These are phyloP conservation scores for Bauhinia variegata DNA, from an alignment of 306 rosid species.

Conservation along the genomic window DNA sequence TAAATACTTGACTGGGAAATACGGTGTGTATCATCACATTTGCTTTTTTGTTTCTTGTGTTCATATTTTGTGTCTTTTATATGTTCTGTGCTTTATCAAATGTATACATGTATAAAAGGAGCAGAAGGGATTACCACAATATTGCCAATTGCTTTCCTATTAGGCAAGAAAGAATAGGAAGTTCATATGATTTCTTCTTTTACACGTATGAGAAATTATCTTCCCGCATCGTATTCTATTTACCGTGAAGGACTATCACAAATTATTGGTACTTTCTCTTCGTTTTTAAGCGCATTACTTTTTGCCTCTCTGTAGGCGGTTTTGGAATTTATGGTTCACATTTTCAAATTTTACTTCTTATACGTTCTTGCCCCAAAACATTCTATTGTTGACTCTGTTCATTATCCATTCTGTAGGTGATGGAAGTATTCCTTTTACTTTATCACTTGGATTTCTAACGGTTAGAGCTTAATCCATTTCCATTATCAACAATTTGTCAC, in stretches of 20 bases:
- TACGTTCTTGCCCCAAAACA: not conserved
- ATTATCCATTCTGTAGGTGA: slow-evolving; percentile 59
- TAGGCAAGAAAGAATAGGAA: slow-evolving; percentile 9
- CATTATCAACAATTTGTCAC: slow-evolving; percentile 4
- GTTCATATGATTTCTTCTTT: not conserved
- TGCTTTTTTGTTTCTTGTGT: slow-evolving; percentile 20
- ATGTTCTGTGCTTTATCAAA: slow-evolving; percentile 1
- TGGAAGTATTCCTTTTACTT: slow-evolving; percentile 74
- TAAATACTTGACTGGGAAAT: slow-evolving; percentile 76
- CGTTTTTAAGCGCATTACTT: not conserved
- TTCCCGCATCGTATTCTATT: slow-evolving; percentile 16
- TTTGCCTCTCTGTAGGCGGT: slow-evolving; percentile 2
- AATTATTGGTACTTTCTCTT: not conserved
- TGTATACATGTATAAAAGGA: not conserved
- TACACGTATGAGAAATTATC: slow-evolving; percentile 1
- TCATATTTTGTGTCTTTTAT: not conserved
- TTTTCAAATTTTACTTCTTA: slow-evolving; percentile 13
- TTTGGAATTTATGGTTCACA: not conserved
- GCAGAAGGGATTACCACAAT: slow-evolving; percentile 1
- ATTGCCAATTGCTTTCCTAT: slow-evolving; percentile 7
- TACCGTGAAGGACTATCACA: slow-evolving; percentile 14
- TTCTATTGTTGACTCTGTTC: slow-evolving; percentile 27
- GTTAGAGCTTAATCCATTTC: slow-evolving; percentile 48
- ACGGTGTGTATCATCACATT: slow-evolving; percentile 58
- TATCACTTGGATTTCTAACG: slow-evolving; percentile 92